These are phyloP conservation scores for Ceratocystiopsis brevicomis DNA, from an alignment of 2,329 filamentous ascomycete genomes.

Conservation along the genomic window DNA sequence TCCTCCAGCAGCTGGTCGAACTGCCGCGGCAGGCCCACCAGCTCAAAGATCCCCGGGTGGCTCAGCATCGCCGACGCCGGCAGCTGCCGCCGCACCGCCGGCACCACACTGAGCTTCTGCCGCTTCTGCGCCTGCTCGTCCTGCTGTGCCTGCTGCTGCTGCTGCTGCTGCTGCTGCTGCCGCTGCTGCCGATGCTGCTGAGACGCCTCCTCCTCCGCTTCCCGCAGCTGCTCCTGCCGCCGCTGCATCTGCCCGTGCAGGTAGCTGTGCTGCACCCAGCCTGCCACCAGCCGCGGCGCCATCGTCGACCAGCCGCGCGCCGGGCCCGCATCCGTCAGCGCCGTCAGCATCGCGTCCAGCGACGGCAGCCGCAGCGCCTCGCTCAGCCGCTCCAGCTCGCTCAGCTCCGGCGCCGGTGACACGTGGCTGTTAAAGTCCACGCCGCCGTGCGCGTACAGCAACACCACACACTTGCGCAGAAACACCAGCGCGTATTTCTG, in stretches of 20 bases:
- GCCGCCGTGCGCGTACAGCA: constrained; percentile 75
- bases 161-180: background rate
- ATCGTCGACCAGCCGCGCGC: constrained; percentile 29
- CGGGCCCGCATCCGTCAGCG: constrained; percentile 28
- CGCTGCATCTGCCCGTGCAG: constrained; percentile 12
- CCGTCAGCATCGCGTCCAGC: constrained; percentile 58
- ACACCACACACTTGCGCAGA: constrained; percentile 64
- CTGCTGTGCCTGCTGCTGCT: background rate
- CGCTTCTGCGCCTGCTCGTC: no score
- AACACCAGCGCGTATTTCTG: constrained; percentile 79
- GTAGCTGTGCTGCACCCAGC: constrained; percentile 51
- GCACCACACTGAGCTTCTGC: background rate
- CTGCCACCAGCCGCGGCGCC: constrained; percentile 29
- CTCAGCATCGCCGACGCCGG: constrained; percentile 33
- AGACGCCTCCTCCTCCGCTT: no score
- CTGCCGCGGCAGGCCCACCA: constrained; percentile 78
- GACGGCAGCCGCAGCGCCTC: constrained; percentile 56
- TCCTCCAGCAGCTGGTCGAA: constrained; percentile 89
- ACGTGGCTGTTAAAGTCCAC: constrained; percentile 65
- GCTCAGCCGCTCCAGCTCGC: constrained; percentile 69
- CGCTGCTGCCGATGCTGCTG: no score
- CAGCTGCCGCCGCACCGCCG: constrained; percentile 1
- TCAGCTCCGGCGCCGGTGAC: constrained; percentile 40
- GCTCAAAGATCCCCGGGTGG: constrained; percentile 84
- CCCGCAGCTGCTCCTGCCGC: background rate